Conservation (phyloP, 345 rosid species). For the Cardamine occulta region DNA sequence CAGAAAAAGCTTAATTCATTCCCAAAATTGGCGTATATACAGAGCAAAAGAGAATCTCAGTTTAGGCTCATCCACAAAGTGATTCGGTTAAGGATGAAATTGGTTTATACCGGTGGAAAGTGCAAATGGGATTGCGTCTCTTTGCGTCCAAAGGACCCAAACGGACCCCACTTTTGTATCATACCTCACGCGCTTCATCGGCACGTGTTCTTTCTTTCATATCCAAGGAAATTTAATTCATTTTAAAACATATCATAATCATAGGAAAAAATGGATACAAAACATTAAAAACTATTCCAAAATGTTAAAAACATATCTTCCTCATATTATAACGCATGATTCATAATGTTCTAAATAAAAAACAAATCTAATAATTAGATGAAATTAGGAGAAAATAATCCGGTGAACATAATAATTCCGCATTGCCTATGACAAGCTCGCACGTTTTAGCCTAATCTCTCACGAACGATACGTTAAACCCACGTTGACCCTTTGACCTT, state of each 20-base stretch:
- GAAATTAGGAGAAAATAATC: background rate
- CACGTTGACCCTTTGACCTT: constrained; percentile 26
- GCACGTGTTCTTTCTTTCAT: background rate
- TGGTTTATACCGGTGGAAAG: constrained; percentile 32
- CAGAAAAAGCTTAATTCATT: constrained; percentile 9
- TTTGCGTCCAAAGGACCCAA: constrained; percentile 43
- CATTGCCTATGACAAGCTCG: constrained; percentile 29
- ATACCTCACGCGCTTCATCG: constrained; percentile 25
- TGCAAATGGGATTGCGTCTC: constrained; percentile 39
- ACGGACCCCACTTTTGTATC: constrained; percentile 34
- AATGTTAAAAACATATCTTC: background rate
- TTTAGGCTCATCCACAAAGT: background rate
- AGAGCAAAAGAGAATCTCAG: constrained; percentile 29
- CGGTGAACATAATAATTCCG: background rate
- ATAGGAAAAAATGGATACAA: background rate
- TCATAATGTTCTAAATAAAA: background rate
- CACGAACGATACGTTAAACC: constrained; percentile 27
- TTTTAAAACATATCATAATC: background rate
- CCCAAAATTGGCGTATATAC: constrained; percentile 36
- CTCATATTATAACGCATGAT: constrained; percentile 22
- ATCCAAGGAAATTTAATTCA: background rate
- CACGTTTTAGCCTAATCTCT: constrained; percentile 38
- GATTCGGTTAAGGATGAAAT: constrained; percentile 5
- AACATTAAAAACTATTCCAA: constrained; percentile 13
- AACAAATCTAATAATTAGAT: constrained; percentile 3